Evolutionary conservation across 306 rosid species (phyloP), one percentile per base, ranked within the genome.

Genomic region (Sphenostylis stenocarpa): DNA sequence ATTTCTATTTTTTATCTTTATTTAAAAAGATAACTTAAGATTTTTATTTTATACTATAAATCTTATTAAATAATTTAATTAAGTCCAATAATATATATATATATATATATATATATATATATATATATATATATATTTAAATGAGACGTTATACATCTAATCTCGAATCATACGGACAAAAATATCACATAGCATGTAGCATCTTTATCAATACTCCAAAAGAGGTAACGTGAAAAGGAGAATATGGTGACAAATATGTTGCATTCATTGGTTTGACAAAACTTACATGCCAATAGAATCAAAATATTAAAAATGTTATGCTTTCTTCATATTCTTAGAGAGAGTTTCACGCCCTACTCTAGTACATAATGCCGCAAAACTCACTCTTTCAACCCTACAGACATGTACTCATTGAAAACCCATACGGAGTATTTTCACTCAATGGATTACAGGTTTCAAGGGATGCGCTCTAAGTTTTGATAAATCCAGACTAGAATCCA

Each of bases 391-490:
- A 75, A 51, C 52, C 75, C 31, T 13, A 48, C 38, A 48, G 49
- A 41, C 58, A 57, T 75, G 60, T 39, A 36, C 13, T 47, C 80
- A 55, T 62, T 45, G 29, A 20, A 64, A 64, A 39, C 17, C 45
- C 11, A 21, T 72, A 3, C 20, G 72, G 55, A 34, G 48, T 39
- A 45, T 62, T 51, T 84, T 77, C 87, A 75, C 33, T 91, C 87
- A 92, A 77, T 92, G 97, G 79, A 90, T 87, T 76, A 92, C 94
- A 62, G 97, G 92, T 87, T 87, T 90, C 23, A 95, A 85, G 28
- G 99, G 99, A 75, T 92, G 96, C 61, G 99, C 99, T 83, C 89
- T 89, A 79, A 87, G 88, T 57, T 90, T 83, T 1, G 98, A 92
- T 85, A 92, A 82, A 80, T 92, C 97, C 29, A 92, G 80, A 61